Evolutionary conservation across 2,329 filamentous ascomycete genomes (phyloP).

Genomic region (Talaromyces islandicus): DNA sequence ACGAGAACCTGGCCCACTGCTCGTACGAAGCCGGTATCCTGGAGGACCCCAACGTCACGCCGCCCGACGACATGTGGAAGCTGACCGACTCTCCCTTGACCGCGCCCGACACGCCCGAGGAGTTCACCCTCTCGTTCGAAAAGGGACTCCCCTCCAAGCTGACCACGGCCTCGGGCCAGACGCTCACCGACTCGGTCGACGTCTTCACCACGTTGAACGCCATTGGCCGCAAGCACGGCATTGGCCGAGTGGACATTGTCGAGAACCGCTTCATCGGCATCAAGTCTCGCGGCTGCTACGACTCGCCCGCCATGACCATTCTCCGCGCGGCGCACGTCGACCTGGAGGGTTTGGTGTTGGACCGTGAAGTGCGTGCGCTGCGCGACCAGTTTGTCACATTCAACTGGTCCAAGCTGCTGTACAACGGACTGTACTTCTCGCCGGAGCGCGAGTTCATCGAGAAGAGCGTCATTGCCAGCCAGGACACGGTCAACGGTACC

Average conservation of each 20-base stretch:
- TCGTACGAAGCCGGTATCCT: constrained; percentile 72
- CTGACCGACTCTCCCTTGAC: constrained; percentile 59
- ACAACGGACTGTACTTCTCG: constrained; percentile 65
- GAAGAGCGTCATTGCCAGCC: constrained; percentile 54
- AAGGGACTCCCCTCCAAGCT: constrained; percentile 70
- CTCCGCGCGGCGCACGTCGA: constrained; percentile 56
- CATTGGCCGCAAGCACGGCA: constrained; percentile 65
- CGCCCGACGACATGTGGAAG: constrained; percentile 75
- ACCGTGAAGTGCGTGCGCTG: constrained; percentile 61
- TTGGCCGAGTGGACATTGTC: constrained; percentile 78
- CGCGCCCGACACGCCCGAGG: constrained; percentile 64
- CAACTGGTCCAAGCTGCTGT: constrained; percentile 53
- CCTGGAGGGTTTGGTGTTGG: constrained; percentile 61
- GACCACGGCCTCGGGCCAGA: constrained; percentile 53
- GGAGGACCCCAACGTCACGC: constrained; percentile 54
- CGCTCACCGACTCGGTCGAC: constrained; percentile 62
- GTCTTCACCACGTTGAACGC: constrained; percentile 67
- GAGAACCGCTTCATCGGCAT: constrained; percentile 76
- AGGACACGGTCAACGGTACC: constrained; percentile 50
- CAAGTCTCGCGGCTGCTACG: constrained; percentile 77
- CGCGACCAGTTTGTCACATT: constrained; percentile 66
- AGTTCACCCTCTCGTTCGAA: constrained; percentile 67
- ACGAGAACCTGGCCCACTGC: constrained; percentile 55
- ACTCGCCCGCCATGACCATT: constrained; percentile 34
- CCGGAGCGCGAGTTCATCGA: constrained; percentile 68